A percentile compares a stretch with the other conserved stretches of the same genome.
These are phyloP conservation scores for Phlegmacium glaucopus DNA, from an alignment of 768 basidiomycete genomes.

Conservation along the genomic window DNA sequence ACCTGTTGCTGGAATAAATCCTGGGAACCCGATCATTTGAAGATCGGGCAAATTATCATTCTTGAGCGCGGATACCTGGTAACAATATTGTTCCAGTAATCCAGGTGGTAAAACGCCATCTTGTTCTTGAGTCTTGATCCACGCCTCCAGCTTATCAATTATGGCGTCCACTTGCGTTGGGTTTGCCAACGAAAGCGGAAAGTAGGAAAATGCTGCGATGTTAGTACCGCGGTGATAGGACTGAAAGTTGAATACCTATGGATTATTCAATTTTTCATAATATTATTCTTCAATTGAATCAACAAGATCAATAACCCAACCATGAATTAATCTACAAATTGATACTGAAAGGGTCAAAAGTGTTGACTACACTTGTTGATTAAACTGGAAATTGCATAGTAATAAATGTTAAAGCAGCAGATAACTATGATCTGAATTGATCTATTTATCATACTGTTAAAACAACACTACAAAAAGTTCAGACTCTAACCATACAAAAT, in stretches of 20 bases:
- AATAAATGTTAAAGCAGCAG: no score
- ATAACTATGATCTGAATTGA: no score
- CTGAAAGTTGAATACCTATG: neutral
- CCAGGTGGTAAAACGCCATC: slow-evolving; percentile 26
- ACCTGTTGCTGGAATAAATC: slow-evolving; percentile 14
- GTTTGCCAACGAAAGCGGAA: slow-evolving; percentile 21
- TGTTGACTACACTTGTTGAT: no score
- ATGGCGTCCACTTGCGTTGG: slow-evolving; percentile 13
- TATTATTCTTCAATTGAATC: no score
- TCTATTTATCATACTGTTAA: no score
- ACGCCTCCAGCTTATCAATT: slow-evolving; percentile 16
- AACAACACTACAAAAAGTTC: no score
- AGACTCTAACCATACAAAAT: no score
- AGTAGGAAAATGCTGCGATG: slow-evolving; percentile 25
- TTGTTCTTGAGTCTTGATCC: slow-evolving; percentile 21
- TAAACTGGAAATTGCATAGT: no score
- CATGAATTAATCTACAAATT: no score
- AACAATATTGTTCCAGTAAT: slow-evolving; percentile 35
- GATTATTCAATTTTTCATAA: no score
- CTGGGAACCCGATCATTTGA: slow-evolving; percentile 23
- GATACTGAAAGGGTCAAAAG: no score
- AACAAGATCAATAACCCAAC: no score
- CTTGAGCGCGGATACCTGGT: slow-evolving; percentile 29
- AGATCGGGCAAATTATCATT: slow-evolving; percentile 23
- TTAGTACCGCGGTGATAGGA: slow-evolving; percentile 16